Evolutionary conservation across 2,329 filamentous ascomycete species (phyloP).

Genomic region (Xylaria sp.): DNA sequence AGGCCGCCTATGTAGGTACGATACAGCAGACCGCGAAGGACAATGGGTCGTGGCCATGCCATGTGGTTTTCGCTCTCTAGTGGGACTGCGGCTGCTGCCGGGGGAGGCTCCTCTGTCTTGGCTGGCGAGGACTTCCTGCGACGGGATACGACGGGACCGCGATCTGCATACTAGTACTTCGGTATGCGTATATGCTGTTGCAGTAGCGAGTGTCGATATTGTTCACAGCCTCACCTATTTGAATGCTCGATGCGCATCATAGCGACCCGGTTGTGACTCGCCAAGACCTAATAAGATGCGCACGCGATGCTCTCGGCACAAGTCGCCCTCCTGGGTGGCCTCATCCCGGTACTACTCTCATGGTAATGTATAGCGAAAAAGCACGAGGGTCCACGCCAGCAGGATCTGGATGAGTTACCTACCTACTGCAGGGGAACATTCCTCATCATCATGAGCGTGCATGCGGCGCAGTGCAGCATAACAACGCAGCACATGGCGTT

Average conservation of each 20-base stretch:
- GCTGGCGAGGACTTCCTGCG: constrained; percentile 32
- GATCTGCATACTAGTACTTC: neutral
- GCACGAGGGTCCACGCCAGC: neutral
- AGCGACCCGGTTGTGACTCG: neutral
- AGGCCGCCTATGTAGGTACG: constrained; percentile 19
- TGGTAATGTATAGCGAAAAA: neutral
- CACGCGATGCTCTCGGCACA: constrained; percentile 12
- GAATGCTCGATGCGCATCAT: neutral
- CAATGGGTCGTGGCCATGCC: constrained; percentile 31
- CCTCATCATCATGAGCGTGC: constrained; percentile 16
- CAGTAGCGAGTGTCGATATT: neutral
- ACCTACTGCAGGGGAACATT: constrained; percentile 32
- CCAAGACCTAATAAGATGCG: constrained; percentile 10
- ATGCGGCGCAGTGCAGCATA: constrained; percentile 29
- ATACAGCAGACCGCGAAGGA: neutral
- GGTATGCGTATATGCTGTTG: neutral
- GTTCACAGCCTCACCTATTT: constrained; percentile 1
- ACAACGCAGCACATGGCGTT: constrained; percentile 12
- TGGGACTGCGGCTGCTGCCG: constrained; percentile 39
- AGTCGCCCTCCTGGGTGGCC: constrained; percentile 12
- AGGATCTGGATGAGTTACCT: constrained; percentile 5
- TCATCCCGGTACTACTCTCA: constrained; percentile 5
- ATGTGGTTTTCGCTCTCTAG: constrained; percentile 33
- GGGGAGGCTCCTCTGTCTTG: constrained; percentile 19
- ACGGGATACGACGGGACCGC: constrained; percentile 18